Conservation (phyloP, 345 rosid species). For the Cardiospermum halicacabum region DNA sequence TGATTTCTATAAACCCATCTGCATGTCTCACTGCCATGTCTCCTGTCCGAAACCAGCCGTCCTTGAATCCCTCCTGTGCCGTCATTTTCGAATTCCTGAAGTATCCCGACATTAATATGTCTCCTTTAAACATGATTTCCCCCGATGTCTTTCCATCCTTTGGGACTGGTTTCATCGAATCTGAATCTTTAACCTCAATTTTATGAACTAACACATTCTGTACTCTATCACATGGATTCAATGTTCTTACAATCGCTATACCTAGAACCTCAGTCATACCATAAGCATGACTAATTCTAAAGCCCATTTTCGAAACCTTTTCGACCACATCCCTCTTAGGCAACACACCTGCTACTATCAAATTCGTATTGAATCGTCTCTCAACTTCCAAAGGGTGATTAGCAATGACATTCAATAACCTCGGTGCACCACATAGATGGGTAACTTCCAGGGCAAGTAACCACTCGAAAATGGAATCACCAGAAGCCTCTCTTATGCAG, state of each 20-base stretch:
- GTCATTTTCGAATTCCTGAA: conserved; percentile 40
- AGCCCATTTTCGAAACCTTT: conserved; percentile 42
- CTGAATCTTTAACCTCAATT: conserved; percentile 51
- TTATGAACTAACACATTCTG: conserved; percentile 30
- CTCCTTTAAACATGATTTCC: conserved; percentile 53
- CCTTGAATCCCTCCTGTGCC: conserved; percentile 42
- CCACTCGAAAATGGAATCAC: conserved; percentile 31
- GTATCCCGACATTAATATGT: conserved; percentile 57
- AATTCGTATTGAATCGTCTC: conserved; percentile 22
- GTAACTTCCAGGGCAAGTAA: conserved; percentile 33
- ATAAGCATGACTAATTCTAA: conserved; percentile 34
- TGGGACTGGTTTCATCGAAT: conserved; percentile 43
- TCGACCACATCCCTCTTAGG: conserved; percentile 14
- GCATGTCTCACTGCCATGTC: conserved; percentile 51
- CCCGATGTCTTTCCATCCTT: conserved; percentile 54
- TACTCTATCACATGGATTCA: conserved; percentile 26
- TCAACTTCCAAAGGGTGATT: background rate
- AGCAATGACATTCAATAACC: conserved; percentile 35
- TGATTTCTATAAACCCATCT: conserved; percentile 47
- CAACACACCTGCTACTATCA: conserved; percentile 38
- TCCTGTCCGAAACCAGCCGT: conserved; percentile 60
- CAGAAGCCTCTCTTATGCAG: conserved; percentile 35
- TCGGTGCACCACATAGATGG: conserved; percentile 44
- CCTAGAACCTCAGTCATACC: conserved; percentile 65
- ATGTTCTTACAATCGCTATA: conserved; percentile 34